These are phyloP conservation scores for Ascochyta rabiei DNA, from an alignment of 2,329 filamentous ascomycete genomes.

Conservation along the genomic window DNA sequence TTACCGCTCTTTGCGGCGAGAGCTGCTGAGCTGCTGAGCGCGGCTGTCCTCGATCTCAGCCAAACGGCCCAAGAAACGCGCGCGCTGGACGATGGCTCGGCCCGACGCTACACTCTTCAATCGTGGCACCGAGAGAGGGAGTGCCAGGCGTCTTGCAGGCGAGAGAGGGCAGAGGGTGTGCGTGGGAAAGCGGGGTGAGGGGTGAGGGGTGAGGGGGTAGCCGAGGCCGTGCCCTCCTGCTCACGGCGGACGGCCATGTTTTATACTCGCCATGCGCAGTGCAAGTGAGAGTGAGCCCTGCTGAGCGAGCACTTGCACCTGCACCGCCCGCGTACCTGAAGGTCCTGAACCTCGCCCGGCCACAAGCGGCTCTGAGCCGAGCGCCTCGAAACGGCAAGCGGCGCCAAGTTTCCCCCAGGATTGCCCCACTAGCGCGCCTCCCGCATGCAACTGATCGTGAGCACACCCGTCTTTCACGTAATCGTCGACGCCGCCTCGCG, in stretches of 20 bases:
- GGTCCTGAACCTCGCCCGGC: constrained; percentile 21
- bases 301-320: too few species aligned
- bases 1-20: constrained; percentile 35
- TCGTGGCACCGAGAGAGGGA: constrained; percentile 11
- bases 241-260: not conserved
- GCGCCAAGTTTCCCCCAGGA: constrained; percentile 26
- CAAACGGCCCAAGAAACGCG: not conserved
- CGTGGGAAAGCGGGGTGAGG: not conserved
- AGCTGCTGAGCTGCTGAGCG: constrained; percentile 17
- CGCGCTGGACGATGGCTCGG: constrained; percentile 13
- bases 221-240: constrained; percentile 8
- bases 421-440: constrained; percentile 7
- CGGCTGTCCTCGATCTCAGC: constrained; percentile 4
- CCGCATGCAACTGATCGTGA: constrained; percentile 26
- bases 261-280: not conserved
- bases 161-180: constrained; percentile 4
- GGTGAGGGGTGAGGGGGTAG: not conserved
- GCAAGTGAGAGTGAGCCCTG: not conserved
- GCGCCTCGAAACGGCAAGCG: not conserved
- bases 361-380: constrained; percentile 13
- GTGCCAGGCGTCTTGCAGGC: constrained; percentile 9
- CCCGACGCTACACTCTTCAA: constrained; percentile 28
- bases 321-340: constrained; percentile 26
- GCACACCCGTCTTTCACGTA: constrained; percentile 29
- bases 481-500: constrained; percentile 21